Conservation (phyloP, 257 asterid genomes). For the Nicotiana sylvestris region DNA sequence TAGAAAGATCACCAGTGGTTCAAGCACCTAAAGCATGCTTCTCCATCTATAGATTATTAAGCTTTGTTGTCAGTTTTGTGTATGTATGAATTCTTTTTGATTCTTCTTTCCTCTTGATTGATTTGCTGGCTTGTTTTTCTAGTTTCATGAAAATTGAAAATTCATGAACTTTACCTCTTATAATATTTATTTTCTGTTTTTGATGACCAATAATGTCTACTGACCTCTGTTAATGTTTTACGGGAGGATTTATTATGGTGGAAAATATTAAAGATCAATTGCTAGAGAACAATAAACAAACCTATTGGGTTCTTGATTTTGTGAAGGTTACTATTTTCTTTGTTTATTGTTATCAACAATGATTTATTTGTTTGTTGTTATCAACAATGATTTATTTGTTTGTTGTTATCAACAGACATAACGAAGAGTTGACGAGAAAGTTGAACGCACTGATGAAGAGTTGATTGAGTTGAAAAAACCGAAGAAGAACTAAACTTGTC, state of each 20-base stretch:
- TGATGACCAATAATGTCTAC: not conserved
- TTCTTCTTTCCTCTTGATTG: not conserved
- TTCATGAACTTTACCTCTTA: not conserved
- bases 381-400: too few relatives aligned
- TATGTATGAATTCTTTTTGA: not conserved
- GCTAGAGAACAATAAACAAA: constrained; percentile 78
- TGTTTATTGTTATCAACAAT: too few relatives aligned
- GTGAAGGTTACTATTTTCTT: constrained; percentile 46
- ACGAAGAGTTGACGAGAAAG: too few relatives aligned
- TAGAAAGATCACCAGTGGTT: not conserved
- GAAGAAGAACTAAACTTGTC: too few relatives aligned
- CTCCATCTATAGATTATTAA: not conserved
- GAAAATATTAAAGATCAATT: constrained; percentile 88
- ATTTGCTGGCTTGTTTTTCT: not conserved
- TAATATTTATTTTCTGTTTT: not conserved
- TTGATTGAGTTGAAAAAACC: too few relatives aligned
- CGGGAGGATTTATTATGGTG: constrained; percentile 65
- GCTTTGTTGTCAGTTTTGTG: not conserved
- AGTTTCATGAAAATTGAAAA: not conserved
- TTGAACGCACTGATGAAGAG: too few relatives aligned
- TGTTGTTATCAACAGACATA: too few relatives aligned
- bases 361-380: too few relatives aligned
- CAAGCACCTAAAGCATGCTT: not conserved
- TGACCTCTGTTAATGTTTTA: not conserved
- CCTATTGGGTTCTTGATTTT: constrained; percentile 90